Evolutionary conservation across 768 basidiomycete genomes (phyloP).

Genomic region (Russula dissimulans): DNA sequence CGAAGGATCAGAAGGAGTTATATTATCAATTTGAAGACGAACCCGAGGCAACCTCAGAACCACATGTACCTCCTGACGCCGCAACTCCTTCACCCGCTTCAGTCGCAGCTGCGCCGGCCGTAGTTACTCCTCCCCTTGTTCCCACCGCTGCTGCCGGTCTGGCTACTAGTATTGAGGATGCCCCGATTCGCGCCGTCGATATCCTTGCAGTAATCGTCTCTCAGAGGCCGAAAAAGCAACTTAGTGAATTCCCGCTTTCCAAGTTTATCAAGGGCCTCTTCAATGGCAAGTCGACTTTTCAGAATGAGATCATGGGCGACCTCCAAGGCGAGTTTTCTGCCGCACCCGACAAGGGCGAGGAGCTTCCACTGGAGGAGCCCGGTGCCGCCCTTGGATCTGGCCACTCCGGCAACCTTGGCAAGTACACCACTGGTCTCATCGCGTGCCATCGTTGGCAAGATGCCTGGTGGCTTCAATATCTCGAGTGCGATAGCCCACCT

Average conservation of each 20-base stretch:
- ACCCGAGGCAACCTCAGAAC: constrained; percentile 27
- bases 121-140: constrained; percentile 34
- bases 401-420: constrained; percentile 81
- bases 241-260: constrained; percentile 78
- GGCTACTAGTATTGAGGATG: constrained; percentile 71
- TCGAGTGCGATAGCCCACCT: constrained; percentile 86
- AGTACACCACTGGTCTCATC: constrained; percentile 88
- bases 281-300: constrained; percentile 95
- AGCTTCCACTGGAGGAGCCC: constrained; percentile 91
- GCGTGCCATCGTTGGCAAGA: constrained; percentile 88
- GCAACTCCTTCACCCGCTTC: constrained; percentile 25
- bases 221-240: constrained; percentile 94
- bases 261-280: constrained; percentile 99
- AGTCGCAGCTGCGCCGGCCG: constrained; percentile 28
- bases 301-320: constrained; percentile 97
- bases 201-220: constrained; percentile 84
- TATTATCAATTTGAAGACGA: constrained; percentile 98
- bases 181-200: constrained; percentile 84
- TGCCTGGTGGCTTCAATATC: constrained; percentile 97
- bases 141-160: constrained; percentile 33
- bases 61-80: constrained; percentile 24
- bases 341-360: constrained; percentile 97
- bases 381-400: constrained; percentile 77
- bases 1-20: constrained; percentile 94
- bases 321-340: constrained; percentile 90